Conservation (phyloP, 495 filamentous ascomycete genomes). For the Hypomontagnella monticulosa region DNA sequence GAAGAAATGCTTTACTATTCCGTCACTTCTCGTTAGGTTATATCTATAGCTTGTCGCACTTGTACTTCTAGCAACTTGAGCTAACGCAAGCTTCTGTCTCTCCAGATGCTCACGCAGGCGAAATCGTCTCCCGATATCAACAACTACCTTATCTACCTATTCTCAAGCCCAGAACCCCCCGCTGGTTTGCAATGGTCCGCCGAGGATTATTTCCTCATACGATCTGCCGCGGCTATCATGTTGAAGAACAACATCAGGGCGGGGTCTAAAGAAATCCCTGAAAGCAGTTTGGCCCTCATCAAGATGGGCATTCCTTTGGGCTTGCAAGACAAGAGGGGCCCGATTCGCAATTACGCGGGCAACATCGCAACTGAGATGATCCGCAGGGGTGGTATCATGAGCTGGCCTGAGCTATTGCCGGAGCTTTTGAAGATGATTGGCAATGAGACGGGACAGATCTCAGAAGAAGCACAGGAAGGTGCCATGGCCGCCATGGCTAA, state of each 20-base stretch:
- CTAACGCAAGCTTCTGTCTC: slow-evolving; percentile 37
- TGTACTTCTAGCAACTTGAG: slow-evolving; percentile 16
- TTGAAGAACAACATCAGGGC: slow-evolving; percentile 90
- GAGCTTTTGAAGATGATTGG: slow-evolving; percentile 79
- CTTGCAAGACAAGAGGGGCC: slow-evolving; percentile 80
- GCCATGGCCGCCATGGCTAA: slow-evolving; percentile 92
- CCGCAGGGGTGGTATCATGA: slow-evolving; percentile 81
- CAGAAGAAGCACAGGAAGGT: slow-evolving; percentile 82
- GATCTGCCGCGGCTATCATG: slow-evolving; percentile 89
- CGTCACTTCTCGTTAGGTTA: neutral
- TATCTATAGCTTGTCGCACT: neutral
- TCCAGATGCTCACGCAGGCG: slow-evolving; percentile 92
- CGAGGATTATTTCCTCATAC: slow-evolving; percentile 74
- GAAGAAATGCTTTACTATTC: slow-evolving; percentile 9
- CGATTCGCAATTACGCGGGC: slow-evolving; percentile 88
- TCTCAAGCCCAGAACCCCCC: slow-evolving; percentile 73
- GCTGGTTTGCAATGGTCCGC: slow-evolving; percentile 63
- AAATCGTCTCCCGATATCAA: slow-evolving; percentile 92
- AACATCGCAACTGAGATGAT: slow-evolving; percentile 97
- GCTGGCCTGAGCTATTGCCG: slow-evolving; percentile 89
- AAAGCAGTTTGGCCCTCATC: slow-evolving; percentile 74
- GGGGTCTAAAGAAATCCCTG: slow-evolving; percentile 74
- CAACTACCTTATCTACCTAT: slow-evolving; percentile 94
- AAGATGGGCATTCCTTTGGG: slow-evolving; percentile 79
- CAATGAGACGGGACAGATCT: slow-evolving; percentile 73